Base-by-base conservation (phyloP, 1,139 yeast genomes). In the Suhomyces ambrosiae region DNA sequence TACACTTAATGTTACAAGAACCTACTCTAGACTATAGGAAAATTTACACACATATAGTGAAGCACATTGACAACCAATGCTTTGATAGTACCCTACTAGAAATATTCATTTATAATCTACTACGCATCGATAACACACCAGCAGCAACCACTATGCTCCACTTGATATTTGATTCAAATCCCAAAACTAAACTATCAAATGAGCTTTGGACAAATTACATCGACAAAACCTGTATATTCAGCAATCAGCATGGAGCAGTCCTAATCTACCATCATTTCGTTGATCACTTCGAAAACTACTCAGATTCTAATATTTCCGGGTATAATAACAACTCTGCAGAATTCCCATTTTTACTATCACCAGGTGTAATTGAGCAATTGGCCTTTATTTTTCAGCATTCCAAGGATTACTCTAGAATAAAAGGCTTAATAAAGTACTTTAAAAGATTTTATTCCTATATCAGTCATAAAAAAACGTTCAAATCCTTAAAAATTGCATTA, bases 401-500 rank as follows among this genome's bases (percentile, higher is more conserved):
- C 27, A 49, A 52, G 7, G 63, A 64, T 38, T 46, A 58, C 1
- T 44, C 42, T 7, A 52, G 65, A 35, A 50, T 68, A 2, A 47
- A 56, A 9, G 73, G 74, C 0, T 33, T 69, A 12, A 28, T 61
- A 6, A 51, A 47, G 8, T 71, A 70, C 44, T 68, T 70, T 49
- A 62, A 65, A 44, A 47, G 72, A 27, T 71, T 60, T 42, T 70
- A 68, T 48, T 69, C 75, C 0, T 59, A 60, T 32, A 48, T 53
- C 12, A 58, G 63, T n/a, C 65, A 68, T 40, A 45, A 55, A 26
- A 40, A 36, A 5, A 51, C 57, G 1, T 68, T 59, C 40, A 61
- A 61, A 37, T 33, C 60, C 1, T 48, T 71, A 19, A 45, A 52
- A 19, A 53, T 63, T 0, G 46, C 58, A 3, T 43, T 55, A 18